Percentiles rank a stretch among this genome's conserved stretches.
These are phyloP conservation scores for Pichia sp. DNA, from an alignment of 1,139 yeast species.

Conservation along the genomic window DNA sequence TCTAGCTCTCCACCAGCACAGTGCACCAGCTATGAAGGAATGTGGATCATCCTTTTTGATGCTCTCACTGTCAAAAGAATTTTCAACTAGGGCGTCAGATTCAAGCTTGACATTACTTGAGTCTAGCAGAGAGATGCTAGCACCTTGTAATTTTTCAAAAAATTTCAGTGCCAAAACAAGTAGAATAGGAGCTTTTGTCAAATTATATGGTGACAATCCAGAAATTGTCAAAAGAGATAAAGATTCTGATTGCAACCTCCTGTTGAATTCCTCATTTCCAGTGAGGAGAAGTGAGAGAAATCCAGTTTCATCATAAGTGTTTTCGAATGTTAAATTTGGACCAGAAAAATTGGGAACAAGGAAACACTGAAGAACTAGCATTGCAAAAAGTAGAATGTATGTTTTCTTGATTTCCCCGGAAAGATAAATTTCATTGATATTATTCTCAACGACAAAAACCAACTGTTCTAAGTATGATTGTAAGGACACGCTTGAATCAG, in stretches of 20 bases:
- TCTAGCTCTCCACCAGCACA: conserved; percentile 72
- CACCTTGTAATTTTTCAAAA: conserved; percentile 45
- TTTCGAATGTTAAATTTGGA: conserved; percentile 49
- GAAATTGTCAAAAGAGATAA: conserved; percentile 44
- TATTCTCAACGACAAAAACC: neutral
- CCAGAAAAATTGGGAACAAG: conserved; percentile 82
- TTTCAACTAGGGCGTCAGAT: conserved; percentile 27
- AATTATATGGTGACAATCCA: conserved; percentile 63
- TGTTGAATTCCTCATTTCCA: conserved; percentile 13
- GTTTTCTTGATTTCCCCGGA: conserved; percentile 11
- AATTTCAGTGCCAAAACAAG: conserved; percentile 46
- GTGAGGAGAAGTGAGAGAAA: conserved; percentile 19
- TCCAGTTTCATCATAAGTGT: conserved; percentile 21
- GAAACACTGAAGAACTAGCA: conserved; percentile 62
- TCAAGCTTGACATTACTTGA: conserved; percentile 11
- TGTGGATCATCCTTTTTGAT: conserved; percentile 20
- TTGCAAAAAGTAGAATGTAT: conserved; percentile 36
- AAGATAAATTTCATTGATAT: neutral
- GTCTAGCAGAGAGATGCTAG: conserved; percentile 33
- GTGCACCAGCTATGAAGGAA: conserved; percentile 41
- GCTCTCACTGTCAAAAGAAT: conserved; percentile 15
- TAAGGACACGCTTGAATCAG: neutral
- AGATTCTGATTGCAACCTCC: conserved; percentile 16
- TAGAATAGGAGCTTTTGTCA: conserved; percentile 46
- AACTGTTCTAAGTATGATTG: conserved; percentile 13